phyloP scores from a whole-genome alignment of 306 rosid species.

The Citrullus mucosospermus region DNA sequence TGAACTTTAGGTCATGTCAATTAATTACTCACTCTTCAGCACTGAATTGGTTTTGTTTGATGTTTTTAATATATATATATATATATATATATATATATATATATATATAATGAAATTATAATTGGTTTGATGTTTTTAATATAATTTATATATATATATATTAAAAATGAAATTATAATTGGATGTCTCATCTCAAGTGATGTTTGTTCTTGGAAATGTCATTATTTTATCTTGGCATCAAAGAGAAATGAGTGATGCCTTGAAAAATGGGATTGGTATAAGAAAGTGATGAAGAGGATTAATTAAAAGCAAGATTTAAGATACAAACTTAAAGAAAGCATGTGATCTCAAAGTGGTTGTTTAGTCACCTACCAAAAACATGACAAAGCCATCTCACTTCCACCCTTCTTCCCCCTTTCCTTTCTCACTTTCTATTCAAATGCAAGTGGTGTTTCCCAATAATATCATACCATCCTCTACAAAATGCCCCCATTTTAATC shows the following conservation, averaged over 20 bases:
- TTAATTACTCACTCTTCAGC: too few species aligned
- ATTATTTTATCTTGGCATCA: constrained; percentile 36
- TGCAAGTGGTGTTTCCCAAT: constrained; percentile 8
- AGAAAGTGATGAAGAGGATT: constrained; percentile 23
- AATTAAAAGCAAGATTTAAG: constrained; percentile 25
- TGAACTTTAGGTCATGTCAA: too few species aligned
- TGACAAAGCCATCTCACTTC: constrained; percentile 48
- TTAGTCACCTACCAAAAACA: constrained; percentile 94
- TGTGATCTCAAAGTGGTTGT: constrained; percentile 75
- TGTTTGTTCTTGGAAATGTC: constrained; percentile 8
- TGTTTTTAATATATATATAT: too few species aligned
- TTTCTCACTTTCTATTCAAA: constrained; percentile 6
- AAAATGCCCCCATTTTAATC: constrained; percentile 5
- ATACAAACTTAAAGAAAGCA: constrained; percentile 38
- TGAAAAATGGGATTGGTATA: constrained; percentile 29
- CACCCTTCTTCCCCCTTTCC: constrained; percentile 20
- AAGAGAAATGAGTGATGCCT: constrained; percentile 55
- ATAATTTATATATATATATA: too few species aligned
- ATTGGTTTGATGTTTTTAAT: too few species aligned
- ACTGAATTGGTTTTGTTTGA: too few species aligned
- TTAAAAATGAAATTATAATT: too few species aligned
- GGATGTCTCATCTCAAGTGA: neutral
- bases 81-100: too few species aligned
- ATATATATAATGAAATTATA: too few species aligned
- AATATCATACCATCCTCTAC: neutral